phyloP scores from a whole-genome alignment of 139 green algal species.

The Parachlorella kessleri region DNA sequence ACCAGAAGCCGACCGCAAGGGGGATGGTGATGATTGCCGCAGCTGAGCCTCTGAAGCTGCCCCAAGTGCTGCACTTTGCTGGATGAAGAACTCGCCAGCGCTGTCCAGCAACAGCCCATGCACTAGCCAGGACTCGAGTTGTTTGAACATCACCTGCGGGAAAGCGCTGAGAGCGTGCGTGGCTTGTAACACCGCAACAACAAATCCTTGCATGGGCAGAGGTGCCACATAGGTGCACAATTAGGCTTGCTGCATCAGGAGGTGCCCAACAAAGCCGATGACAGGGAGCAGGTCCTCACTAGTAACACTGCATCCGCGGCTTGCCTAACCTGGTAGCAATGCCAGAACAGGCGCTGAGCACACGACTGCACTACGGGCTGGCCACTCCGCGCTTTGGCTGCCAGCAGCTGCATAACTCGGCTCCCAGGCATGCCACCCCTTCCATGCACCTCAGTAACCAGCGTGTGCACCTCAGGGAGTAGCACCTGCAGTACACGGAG shows the following conservation, averaged over 20 bases:
- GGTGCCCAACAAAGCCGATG: too few relatives aligned
- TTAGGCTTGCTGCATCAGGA: too few relatives aligned
- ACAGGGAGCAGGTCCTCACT: too few relatives aligned
- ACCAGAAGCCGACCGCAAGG: neutral
- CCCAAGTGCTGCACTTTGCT: too few relatives aligned
- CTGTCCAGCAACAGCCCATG: slow-evolving; percentile 80
- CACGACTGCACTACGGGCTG: slow-evolving; percentile 72
- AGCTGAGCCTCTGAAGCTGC: too few relatives aligned
- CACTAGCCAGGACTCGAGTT: slow-evolving; percentile 87
- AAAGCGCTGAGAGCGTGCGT: too few relatives aligned
- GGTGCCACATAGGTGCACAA: too few relatives aligned
- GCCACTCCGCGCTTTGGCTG: slow-evolving; percentile 52
- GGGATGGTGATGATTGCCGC: too few relatives aligned
- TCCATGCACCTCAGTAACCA: slow-evolving; percentile 56
- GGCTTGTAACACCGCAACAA: too few relatives aligned
- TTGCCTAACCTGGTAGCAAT: slow-evolving; percentile 91
- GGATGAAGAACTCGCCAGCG: slow-evolving; percentile 88
- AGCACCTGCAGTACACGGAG: slow-evolving; percentile 69
- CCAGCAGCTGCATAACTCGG: slow-evolving; percentile 63
- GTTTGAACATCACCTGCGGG: slow-evolving; percentile 80
- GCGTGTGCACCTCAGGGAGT: slow-evolving; percentile 70
- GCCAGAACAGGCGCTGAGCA: slow-evolving; percentile 80
- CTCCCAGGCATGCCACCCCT: slow-evolving; percentile 35
- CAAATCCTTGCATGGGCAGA: too few relatives aligned
- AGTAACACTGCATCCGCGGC: too few relatives aligned